Conservation (phyloP, 768 basidiomycete species). For the Omphalotus guepiniiformis region DNA sequence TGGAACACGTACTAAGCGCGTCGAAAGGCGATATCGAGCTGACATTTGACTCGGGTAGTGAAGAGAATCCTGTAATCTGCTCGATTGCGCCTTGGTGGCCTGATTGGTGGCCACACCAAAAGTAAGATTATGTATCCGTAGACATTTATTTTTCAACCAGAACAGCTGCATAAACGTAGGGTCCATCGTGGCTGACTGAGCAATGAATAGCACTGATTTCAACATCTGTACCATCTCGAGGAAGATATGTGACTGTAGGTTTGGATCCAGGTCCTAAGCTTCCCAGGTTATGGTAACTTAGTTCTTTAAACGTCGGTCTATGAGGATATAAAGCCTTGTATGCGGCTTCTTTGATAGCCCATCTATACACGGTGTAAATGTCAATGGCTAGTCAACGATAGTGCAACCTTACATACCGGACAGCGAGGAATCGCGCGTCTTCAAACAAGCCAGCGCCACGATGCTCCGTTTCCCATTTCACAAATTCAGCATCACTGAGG, state of each 20-base stretch:
- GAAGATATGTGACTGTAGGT: slow-evolving; percentile 40
- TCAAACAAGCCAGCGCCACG: slow-evolving; percentile 15
- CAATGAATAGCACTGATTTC: slow-evolving; percentile 48
- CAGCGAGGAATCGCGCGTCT: slow-evolving; percentile 55
- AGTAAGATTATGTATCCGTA: too few species aligned
- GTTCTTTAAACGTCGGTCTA: slow-evolving; percentile 70
- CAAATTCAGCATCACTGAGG: slow-evolving; percentile 47
- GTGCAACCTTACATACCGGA: slow-evolving; percentile 47
- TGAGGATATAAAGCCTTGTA: slow-evolving; percentile 82
- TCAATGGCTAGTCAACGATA: not conserved
- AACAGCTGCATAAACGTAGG: slow-evolving; percentile 69
- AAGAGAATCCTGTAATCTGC: slow-evolving; percentile 34
- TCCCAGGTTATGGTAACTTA: slow-evolving; percentile 43
- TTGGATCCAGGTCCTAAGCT: slow-evolving; percentile 28
- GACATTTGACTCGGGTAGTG: slow-evolving; percentile 31
- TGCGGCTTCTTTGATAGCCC: slow-evolving; percentile 81
- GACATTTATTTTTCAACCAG: slow-evolving; percentile 47
- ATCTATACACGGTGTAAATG: slow-evolving; percentile 53
- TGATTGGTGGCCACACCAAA: slow-evolving; percentile 49
- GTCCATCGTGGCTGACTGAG: slow-evolving; percentile 81
- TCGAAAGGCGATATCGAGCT: slow-evolving; percentile 44
- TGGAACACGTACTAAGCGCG: slow-evolving; percentile 66
- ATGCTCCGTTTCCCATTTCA: slow-evolving; percentile 34
- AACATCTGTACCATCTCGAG: slow-evolving; percentile 23
- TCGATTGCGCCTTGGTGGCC: slow-evolving; percentile 67